phyloP scores from a whole-genome alignment of 192 early-diverging fungal species.

The Backusella tuberculispora region DNA sequence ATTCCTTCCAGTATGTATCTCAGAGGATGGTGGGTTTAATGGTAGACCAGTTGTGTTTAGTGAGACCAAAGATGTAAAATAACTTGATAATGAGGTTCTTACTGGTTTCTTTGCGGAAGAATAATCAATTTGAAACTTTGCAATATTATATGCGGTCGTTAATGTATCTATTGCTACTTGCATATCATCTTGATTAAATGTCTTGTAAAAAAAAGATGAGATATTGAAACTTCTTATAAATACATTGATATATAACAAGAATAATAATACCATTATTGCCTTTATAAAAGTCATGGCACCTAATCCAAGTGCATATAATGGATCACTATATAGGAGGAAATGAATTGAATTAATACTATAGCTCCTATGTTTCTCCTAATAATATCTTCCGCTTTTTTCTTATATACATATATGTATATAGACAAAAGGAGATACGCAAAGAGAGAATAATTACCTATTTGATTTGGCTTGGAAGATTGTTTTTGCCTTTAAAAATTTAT shows the following conservation, averaged over 20 bases:
- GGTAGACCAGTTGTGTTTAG: slow-evolving; percentile 16
- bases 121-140: slow-evolving; percentile 47
- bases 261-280: slow-evolving; percentile 36
- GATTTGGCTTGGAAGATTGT: slow-evolving; percentile 52
- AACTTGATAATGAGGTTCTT: slow-evolving; percentile 38
- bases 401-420: no score
- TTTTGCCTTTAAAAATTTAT: slow-evolving; percentile 54
- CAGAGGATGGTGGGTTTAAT: slow-evolving; percentile 13
- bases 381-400: background rate
- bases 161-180: slow-evolving; percentile 46
- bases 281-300: slow-evolving; percentile 50
- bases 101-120: slow-evolving; percentile 23
- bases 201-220: slow-evolving; percentile 24
- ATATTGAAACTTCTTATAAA: background rate
- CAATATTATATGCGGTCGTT: slow-evolving; percentile 43
- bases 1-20: slow-evolving; percentile 12
- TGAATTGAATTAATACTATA: background rate
- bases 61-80: slow-evolving; percentile 23
- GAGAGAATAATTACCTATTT: slow-evolving; percentile 29
- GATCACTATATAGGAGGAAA: slow-evolving; percentile 36
- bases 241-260: background rate
- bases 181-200: slow-evolving; percentile 52
- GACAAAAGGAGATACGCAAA: background rate
- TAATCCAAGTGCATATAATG: slow-evolving; percentile 52
- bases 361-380: background rate